phyloP scores from a whole-genome alignment of 202 grass and related monocot species.

The Carex arenaria region DNA sequence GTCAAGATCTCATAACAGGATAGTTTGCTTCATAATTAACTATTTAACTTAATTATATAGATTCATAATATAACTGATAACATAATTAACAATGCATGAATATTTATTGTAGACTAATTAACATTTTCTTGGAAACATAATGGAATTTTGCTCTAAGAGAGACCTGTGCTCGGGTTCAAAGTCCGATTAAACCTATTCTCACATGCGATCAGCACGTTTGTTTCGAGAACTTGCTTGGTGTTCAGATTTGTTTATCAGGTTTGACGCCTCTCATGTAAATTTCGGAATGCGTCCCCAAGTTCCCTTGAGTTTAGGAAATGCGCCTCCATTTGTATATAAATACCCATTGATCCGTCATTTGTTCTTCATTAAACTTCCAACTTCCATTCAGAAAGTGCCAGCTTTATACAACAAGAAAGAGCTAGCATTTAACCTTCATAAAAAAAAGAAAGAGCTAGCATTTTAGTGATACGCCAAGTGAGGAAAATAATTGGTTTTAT shows the following conservation, averaged over 20 bases:
- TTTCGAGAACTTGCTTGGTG: neutral
- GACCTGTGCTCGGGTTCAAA: slow-evolving; percentile 1
- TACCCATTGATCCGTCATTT: neutral
- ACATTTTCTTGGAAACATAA: slow-evolving; percentile 39
- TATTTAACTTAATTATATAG: neutral
- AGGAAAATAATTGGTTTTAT: neutral
- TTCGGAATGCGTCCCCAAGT: neutral
- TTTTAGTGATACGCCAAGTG: neutral
- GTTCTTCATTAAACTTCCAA: neutral
- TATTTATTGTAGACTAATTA: neutral
- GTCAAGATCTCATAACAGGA: slow-evolving; percentile 8
- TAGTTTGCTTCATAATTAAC: neutral
- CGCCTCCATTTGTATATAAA: slow-evolving; percentile 33
- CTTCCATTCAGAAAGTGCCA: neutral
- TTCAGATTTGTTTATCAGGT: slow-evolving; percentile 15
- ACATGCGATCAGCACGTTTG: slow-evolving; percentile 18
- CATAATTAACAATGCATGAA: neutral
- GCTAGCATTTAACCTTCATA: neutral
- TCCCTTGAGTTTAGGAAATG: neutral
- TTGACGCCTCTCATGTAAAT: slow-evolving; percentile 4
- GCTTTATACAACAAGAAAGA: slow-evolving; percentile 7
- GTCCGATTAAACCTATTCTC: neutral
- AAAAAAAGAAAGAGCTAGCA: neutral
- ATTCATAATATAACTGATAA: neutral
- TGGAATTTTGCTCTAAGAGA: slow-evolving; percentile 30